Base-by-base conservation (phyloP, 345 rosid species). In the Bretschneidera sinensis region DNA sequence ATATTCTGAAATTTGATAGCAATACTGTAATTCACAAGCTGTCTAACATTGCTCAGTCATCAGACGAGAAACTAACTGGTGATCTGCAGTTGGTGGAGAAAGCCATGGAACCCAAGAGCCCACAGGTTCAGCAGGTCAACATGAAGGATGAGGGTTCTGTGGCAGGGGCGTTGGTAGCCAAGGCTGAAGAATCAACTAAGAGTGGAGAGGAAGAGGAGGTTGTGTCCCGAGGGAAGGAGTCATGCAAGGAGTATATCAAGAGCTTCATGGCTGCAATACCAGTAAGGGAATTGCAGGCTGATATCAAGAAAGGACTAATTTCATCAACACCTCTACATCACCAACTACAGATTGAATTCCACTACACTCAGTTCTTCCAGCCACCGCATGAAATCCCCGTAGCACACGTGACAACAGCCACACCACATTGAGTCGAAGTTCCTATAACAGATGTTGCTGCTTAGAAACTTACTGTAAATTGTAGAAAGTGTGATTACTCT, bases 251-350 rank as follows among this genome's bases (percentile, higher is more conserved):
- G 66, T 86, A 83, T 28, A 83, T 83, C 3, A 86, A 86, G 71
- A 86, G 66, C 48, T 86, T 86, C 79, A 71, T 83, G 74, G 92
- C 88, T 23, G 83, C 83, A 17, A 81, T 83, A 25, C 92, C 92
- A 39, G 24, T 83, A 19, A 63, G 85, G 43, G 86, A 83, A 68
- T 24, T 86, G 79, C 85, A 78, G 70, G 74, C 69, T 49, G 88
- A 86, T 68, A 74, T 79, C 45, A 83, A 79, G 82, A 85, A 77
- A 68, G 88, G 92, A 2, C 48, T 83, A 47, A 76, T 70, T 54
- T 73, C 76, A 2, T 79, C 88, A 1, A 78, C 65, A 0, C 92
- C 83, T 60, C 81, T 83, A 59, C 88, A 85, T 60, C 92, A 83
- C 5, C 74, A 83, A 17, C 75, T 83, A 55, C 92, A 86, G 63